Evolutionary conservation across 306 rosid species (phyloP).

Genomic region (Adenanthera pavonina): DNA sequence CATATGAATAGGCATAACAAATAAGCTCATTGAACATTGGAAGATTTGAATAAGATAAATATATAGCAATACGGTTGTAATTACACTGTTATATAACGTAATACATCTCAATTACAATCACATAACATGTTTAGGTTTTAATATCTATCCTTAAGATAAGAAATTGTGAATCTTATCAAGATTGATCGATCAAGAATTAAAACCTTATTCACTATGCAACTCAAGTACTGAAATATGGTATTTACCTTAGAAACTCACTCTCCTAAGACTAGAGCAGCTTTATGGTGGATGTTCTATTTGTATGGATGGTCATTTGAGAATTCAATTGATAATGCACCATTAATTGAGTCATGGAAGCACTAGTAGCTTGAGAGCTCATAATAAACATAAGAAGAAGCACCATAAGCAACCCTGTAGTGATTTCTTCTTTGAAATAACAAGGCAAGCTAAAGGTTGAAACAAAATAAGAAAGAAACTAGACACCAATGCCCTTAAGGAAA

Average conservation of each 20-base stretch:
- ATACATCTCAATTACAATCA: constrained; percentile 5
- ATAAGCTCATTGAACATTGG: not conserved
- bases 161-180: constrained; percentile 24
- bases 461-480: too few species aligned
- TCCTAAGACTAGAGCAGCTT: constrained; percentile 86
- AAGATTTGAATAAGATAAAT: not conserved
- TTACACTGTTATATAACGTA: constrained; percentile 9
- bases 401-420: constrained; percentile 65
- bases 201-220: constrained; percentile 24
- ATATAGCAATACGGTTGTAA: not conserved
- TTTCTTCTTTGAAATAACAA: too few species aligned
- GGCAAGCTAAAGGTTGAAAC: too few species aligned
- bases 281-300: constrained; percentile 79
- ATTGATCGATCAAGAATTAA: constrained; percentile 18
- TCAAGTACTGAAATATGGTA: not conserved
- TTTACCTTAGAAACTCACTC: constrained; percentile 95
- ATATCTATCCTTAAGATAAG: constrained; percentile 9
- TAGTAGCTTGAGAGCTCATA: constrained; percentile 92
- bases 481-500: too few species aligned
- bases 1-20: not conserved
- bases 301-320: constrained; percentile 91
- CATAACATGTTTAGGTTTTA: constrained; percentile 11
- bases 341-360: constrained; percentile 86
- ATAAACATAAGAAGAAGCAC: constrained; percentile 96
- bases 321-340: constrained; percentile 86